Evolutionary conservation across 768 basidiomycete species (phyloP).

Genomic region (Wakefieldia striispora): DNA sequence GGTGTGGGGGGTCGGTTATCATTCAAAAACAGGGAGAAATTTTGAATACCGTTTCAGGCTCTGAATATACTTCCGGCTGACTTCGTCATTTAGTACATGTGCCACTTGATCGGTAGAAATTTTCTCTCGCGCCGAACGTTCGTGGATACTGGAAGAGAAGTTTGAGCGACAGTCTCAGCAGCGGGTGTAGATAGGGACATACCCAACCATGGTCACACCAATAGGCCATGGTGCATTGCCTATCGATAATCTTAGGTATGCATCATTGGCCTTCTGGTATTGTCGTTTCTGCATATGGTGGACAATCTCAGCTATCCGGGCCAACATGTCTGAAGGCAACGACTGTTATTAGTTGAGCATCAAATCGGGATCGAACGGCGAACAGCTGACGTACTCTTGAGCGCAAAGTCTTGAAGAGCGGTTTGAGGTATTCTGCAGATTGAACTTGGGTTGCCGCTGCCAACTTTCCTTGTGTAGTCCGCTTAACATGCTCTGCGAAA

Average conservation of each 20-base stretch:
- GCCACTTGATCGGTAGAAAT: slow-evolving; percentile 97
- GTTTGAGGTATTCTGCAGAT: slow-evolving; percentile 95
- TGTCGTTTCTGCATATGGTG: slow-evolving; percentile 95
- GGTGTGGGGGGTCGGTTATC: slow-evolving; percentile 31
- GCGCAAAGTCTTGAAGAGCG: slow-evolving; percentile 87
- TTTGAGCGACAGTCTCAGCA: not conserved
- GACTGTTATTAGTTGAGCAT: slow-evolving; percentile 43
- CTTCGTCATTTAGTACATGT: slow-evolving; percentile 98
- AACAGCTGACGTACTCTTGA: slow-evolving; percentile 63
- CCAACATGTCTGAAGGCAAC: slow-evolving; percentile 80
- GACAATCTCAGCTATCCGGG: slow-evolving; percentile 88
- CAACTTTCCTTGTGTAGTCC: slow-evolving; percentile 85
- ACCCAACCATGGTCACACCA: slow-evolving; percentile 99
- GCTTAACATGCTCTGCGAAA: slow-evolving; percentile 72
- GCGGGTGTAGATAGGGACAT: slow-evolving; percentile 26
- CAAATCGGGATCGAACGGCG: not conserved
- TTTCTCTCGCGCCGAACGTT: slow-evolving; percentile 96
- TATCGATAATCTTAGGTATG: slow-evolving; percentile 94
- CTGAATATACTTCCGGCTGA: slow-evolving; percentile 98
- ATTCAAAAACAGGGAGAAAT: not conserved
- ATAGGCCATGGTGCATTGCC: slow-evolving; percentile 99
- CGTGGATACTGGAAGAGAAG: slow-evolving; percentile 71
- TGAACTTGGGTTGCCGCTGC: slow-evolving; percentile 96
- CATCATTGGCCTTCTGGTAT: slow-evolving; percentile 95
- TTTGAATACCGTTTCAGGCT: slow-evolving; percentile 87